These are phyloP conservation scores for Raffaelea arxii DNA, from an alignment of 2,329 filamentous ascomycete species.

Conservation along the genomic window DNA sequence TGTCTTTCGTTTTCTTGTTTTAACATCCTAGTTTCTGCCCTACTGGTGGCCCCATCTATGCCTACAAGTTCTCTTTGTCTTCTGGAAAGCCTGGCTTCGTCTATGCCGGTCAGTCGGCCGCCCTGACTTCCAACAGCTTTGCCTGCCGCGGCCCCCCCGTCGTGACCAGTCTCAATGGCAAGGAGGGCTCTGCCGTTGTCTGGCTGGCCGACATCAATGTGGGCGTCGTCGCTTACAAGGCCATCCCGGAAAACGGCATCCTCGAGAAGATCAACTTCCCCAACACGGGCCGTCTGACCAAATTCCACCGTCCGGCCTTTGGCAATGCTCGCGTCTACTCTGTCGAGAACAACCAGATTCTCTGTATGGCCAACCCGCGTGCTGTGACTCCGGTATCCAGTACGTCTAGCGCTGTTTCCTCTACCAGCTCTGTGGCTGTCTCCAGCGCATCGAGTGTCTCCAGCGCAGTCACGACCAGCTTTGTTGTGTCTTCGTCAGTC, in stretches of 20 bases:
- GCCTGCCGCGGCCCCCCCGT: constrained; percentile 25
- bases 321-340: constrained; percentile 23
- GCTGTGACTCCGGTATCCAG: too few relatives aligned
- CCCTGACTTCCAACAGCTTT: constrained; percentile 12
- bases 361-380: neutral
- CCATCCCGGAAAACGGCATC: constrained; percentile 24
- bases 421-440: too few relatives aligned
- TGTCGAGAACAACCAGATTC: constrained; percentile 3
- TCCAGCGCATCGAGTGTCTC: too few relatives aligned
- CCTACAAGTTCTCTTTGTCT: constrained; percentile 22
- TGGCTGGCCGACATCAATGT: constrained; percentile 27
- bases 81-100: constrained; percentile 23
- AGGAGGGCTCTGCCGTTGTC: constrained; percentile 22
- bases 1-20: too few relatives aligned
- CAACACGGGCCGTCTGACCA: constrained; percentile 22
- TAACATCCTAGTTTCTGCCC: constrained; percentile 17
- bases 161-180: constrained; percentile 23
- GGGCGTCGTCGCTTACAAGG: constrained; percentile 26
- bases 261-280: constrained; percentile 22
- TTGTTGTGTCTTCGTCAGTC: too few relatives aligned
- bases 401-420: too few relatives aligned
- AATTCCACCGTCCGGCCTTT: constrained; percentile 28
- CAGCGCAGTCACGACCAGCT: too few relatives aligned
- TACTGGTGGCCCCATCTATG: constrained; percentile 21
- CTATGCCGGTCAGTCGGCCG: constrained; percentile 18